Base-by-base conservation (phyloP, 2,329 filamentous ascomycete genomes). In the Fusarium pseudoanthophilum region DNA sequence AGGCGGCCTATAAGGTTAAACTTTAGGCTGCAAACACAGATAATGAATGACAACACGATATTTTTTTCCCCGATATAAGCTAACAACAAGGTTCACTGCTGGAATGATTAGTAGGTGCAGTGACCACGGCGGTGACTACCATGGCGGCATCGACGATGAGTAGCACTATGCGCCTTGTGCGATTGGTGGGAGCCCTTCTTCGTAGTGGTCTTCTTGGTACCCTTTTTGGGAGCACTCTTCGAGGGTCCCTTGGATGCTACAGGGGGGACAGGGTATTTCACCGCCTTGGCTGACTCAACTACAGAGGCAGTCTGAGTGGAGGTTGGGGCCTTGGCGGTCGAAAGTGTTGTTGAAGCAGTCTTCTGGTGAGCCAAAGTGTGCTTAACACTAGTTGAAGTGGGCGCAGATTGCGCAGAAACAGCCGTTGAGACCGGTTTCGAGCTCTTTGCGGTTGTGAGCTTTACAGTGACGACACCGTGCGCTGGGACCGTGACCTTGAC, bases 371-470 rank as follows among this genome's bases (percentile, higher is more conserved):
- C 20, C 26, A n/a, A 1, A 10, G 11, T 34, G 11, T 34, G 30
- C 30, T 34, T 34, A 2, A 0, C 16, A 24, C 11, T 24, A 2
- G 48, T 3, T 2, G 16, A 13, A 4, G 11, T 51, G 5, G 30
- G 16, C 4, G 4, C 4, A 34, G 21, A 24, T 14, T 34, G 21
- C n/a, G 4, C 14, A 15, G 48, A 24, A 20, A 14, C n/a, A 7
- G 48, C 48, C 20, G 30, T 24, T 20, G 48, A 51, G 4, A 15
- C 6, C 2, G 11, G 16, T 2, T 14, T 20, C 16, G 48, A 51
- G 30, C 30, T 51, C 30, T 24, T 51, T 9, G 5, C 30, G 1
- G 16, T 15, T 20, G 30, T 51, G 30, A 51, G 48, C 30, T 51
- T 51, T 2, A 51, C 30, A 24, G 48, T 51, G 2, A 51, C n/a